These are phyloP conservation scores for Lentinula aciculospora DNA, from an alignment of 768 basidiomycete species.

Conservation along the genomic window DNA sequence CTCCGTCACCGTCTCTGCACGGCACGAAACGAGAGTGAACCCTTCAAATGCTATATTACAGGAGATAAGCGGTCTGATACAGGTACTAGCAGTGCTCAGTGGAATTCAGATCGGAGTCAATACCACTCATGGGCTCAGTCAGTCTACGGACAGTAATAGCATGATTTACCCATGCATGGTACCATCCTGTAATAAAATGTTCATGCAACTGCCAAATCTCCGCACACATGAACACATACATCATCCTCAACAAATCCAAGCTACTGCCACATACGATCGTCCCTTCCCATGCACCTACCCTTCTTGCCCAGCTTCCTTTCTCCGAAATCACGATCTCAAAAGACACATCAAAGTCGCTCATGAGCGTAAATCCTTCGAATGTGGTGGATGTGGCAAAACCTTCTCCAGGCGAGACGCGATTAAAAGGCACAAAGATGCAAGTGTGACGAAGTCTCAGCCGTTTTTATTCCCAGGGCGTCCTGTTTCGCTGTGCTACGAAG, in stretches of 20 bases:
- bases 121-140: conserved; percentile 23
- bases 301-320: conserved; percentile 68
- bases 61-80: conserved; percentile 77
- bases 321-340: conserved; percentile 75
- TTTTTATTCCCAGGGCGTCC: not conserved
- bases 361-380: conserved; percentile 69
- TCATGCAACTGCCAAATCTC: conserved; percentile 63
- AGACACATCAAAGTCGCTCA: conserved; percentile 64
- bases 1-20: conserved; percentile 62
- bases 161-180: conserved; percentile 80
- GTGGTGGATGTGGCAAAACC: conserved; percentile 65
- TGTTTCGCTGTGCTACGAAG: conserved; percentile 42
- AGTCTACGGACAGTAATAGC: conserved; percentile 53
- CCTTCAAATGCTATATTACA: conserved; percentile 54
- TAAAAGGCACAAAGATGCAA: conserved; percentile 66
- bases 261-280: conserved; percentile 20
- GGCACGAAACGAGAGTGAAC: conserved; percentile 42
- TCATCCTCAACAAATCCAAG: conserved; percentile 22
- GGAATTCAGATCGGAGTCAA: conserved; percentile 62
- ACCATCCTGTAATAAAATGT: conserved; percentile 59
- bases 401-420: conserved; percentile 79
- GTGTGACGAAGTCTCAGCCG: conserved; percentile 26
- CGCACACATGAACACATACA: conserved; percentile 70
- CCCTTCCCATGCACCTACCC: conserved; percentile 50
- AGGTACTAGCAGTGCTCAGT: conserved; percentile 75